Percentiles rank a stretch among this genome's conserved stretches.
Evolutionary conservation across 2,329 filamentous ascomycete genomes (phyloP).

Genomic region (Ciborinia camelliae): DNA sequence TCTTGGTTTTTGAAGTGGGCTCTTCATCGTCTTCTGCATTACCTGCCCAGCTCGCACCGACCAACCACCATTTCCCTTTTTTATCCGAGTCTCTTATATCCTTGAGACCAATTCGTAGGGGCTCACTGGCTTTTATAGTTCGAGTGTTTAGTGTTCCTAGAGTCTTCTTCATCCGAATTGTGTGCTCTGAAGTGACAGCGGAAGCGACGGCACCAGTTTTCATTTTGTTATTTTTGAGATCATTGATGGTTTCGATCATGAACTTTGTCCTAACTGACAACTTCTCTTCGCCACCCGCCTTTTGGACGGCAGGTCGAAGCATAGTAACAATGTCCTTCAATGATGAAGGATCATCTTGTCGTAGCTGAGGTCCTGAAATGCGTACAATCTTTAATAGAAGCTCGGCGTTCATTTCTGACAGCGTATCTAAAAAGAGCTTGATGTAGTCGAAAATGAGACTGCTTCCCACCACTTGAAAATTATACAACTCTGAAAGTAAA

Average conservation of each 20-base stretch:
- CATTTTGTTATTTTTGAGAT: conserved; percentile 89
- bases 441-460: conserved; percentile 90
- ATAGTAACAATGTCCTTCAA: conserved; percentile 84
- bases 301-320: conserved; percentile 68
- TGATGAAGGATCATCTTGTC: conserved; percentile 82
- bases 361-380: conserved; percentile 74
- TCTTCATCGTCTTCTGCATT: conserved; percentile 34
- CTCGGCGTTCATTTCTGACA: conserved; percentile 86
- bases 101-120: conserved; percentile 73
- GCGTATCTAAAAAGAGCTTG: conserved; percentile 66
- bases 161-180: conserved; percentile 82
- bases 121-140: conserved; percentile 70
- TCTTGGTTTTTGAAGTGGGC: conserved; percentile 10
- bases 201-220: conserved; percentile 72
- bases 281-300: conserved; percentile 64
- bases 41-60: conserved; percentile 85
- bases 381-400: conserved; percentile 80
- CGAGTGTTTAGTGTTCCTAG: conserved; percentile 71
- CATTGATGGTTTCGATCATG: conserved; percentile 95
- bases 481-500: conserved; percentile 83
- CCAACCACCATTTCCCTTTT: conserved; percentile 96
- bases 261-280: conserved; percentile 88
- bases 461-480: conserved; percentile 81
- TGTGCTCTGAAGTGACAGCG: conserved; percentile 73
- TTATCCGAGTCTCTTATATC: conserved; percentile 83